Evolutionary conservation across 768 basidiomycete species (phyloP), one percentile per base, ranked within the genome.

Genomic region (Dendrothele bispora): DNA sequence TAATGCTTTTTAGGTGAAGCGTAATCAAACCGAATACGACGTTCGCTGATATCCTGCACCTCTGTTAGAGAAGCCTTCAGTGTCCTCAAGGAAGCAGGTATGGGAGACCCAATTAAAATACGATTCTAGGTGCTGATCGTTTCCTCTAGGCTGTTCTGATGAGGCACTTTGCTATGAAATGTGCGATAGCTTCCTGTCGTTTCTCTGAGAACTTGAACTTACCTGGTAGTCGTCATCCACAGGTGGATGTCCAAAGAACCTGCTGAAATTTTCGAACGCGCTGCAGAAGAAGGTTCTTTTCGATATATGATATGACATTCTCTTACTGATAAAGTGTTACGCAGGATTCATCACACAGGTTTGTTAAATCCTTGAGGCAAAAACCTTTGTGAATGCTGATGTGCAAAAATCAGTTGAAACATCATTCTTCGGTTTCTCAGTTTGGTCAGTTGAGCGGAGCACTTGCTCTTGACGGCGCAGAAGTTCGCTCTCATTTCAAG

Each of bases 161-260:
- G 82, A 83, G 53, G 82, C 82, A 4, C 65, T 83, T 3, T 83
- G 80, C 51, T 83, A 83, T 59, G 82, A 84, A 57, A 82, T 83
- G 82, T 82, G 15, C 24, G 63, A 55, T 36, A 21, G 18, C 39
- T 26, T n/a, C 7, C 11, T 41, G 8, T 8, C 15, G 1, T n/a
- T 5, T 34, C 25, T 41, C 18, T 39, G 28, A 41, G 32, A 25
- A 50, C 28, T 4, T 11, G 30, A 32, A 32, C 30, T 32, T 32
- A 32, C 30, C 30, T n/a, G n/a, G n/a, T n/a, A n/a, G n/a, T n/a
- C n/a, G n/a, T 10, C 30, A 32, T 6, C 34, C 26, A 6, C 40
- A 80, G 82, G 80, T 83, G 83, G 82, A 84, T 84, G 81, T 83
- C 82, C 21, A 84, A 83, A 55, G 82, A 84, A 55, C 82, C 83